Conservation (phyloP, 495 filamentous ascomycete species). For the Elasticomyces elasticus region DNA sequence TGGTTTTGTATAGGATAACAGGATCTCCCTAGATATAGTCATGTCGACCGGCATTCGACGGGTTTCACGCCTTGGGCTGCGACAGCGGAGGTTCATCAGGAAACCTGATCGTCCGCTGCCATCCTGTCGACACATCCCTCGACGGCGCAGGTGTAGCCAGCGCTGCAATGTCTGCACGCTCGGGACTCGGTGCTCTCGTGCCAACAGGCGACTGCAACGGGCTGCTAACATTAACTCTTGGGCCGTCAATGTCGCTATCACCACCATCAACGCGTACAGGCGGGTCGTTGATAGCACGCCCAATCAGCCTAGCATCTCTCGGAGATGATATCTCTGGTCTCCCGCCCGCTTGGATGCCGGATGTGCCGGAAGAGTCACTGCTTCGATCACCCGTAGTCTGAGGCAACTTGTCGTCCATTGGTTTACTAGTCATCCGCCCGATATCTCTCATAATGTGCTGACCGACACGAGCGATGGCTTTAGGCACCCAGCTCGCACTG, state of each 20-base stretch:
- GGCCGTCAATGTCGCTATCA: background rate
- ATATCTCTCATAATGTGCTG: conserved; percentile 12
- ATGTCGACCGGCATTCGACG: background rate
- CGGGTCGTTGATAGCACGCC: conserved; percentile 12
- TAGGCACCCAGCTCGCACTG: background rate
- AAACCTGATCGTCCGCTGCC: conserved; percentile 14
- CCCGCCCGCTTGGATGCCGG: background rate
- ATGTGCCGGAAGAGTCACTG: background rate
- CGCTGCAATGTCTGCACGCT: background rate
- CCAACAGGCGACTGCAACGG: background rate
- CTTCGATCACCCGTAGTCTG: background rate
- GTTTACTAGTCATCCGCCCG: background rate
- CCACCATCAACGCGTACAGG: background rate
- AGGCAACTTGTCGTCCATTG: background rate
- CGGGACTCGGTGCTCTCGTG: background rate
- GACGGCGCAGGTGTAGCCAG: background rate
- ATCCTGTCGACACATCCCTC: background rate
- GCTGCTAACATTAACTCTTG: background rate
- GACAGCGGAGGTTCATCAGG: background rate
- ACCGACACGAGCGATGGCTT: conserved; percentile 5
- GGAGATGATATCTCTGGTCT: conserved; percentile 19
- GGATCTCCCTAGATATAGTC: background rate
- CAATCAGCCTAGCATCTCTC: conserved; percentile 16
- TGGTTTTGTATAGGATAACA: background rate
- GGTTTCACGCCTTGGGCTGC: background rate